Conservation (phyloP, 108 stramenopile species). For the Pseudonitzschia delicatissima region DNA sequence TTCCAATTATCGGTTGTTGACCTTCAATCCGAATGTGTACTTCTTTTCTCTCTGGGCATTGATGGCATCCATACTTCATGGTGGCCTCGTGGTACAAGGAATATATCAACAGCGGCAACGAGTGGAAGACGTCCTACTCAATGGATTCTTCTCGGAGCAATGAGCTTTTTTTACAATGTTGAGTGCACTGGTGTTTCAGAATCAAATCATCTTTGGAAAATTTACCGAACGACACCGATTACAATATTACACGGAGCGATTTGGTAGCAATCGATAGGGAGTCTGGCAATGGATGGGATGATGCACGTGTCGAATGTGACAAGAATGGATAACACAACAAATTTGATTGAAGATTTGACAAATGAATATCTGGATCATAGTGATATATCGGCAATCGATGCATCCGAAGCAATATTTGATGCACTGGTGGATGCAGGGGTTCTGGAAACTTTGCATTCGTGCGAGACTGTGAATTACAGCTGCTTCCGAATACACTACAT, state of each 20-base stretch:
- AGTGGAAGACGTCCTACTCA: background rate
- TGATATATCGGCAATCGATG: no score
- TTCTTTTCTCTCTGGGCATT: background rate
- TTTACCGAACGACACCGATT: background rate
- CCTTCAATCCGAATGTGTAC: constrained; percentile 8
- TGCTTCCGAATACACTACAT: background rate
- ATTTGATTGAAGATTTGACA: background rate
- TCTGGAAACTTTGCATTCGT: background rate
- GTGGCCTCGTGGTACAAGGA: constrained; percentile 1
- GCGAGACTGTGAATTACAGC: background rate
- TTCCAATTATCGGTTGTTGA: background rate
- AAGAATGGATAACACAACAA: background rate
- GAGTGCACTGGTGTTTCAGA: background rate
- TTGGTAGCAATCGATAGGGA: background rate
- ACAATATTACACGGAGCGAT: background rate
- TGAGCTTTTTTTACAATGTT: background rate
- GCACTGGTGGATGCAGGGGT: background rate
- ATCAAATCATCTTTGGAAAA: background rate
- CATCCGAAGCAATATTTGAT: background rate
- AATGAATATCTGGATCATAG: no score
- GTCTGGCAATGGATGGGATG: background rate
- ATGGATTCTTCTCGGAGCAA: constrained; percentile 1
- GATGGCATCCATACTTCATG: background rate
- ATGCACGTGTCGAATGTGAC: background rate
- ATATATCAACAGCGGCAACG: background rate